phyloP scores from a whole-genome alignment of 148 eudicot genomes.

The Camellia granthamiana region DNA sequence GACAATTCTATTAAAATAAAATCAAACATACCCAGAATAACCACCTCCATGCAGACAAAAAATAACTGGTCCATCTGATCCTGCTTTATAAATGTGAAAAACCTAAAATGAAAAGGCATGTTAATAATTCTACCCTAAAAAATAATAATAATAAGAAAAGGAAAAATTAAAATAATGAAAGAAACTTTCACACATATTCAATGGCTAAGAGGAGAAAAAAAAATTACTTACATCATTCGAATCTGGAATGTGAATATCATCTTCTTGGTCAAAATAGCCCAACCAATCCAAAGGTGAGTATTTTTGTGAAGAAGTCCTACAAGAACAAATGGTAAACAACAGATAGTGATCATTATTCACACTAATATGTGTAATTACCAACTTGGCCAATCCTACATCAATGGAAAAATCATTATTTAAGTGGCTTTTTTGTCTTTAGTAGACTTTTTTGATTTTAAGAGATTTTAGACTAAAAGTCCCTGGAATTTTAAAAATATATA shows the following conservation, averaged over 20 bases:
- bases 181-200: background rate
- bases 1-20: background rate
- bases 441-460: no score
- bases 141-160: slow-evolving; percentile 1
- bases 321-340: slow-evolving; percentile 7
- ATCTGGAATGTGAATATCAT: slow-evolving; percentile 66
- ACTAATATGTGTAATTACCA: background rate
- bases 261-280: slow-evolving; percentile 79
- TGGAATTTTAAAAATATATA: no score
- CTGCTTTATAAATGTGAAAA: slow-evolving; percentile 85
- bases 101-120: slow-evolving; percentile 46
- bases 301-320: slow-evolving; percentile 58
- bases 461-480: no score
- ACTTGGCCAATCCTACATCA: background rate
- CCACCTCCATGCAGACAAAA: slow-evolving; percentile 99
- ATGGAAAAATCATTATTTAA: background rate
- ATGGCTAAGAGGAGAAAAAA: slow-evolving; percentile 1
- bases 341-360: background rate
- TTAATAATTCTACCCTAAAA: background rate
- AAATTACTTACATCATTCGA: slow-evolving; percentile 57
- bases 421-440: no score
- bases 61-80: slow-evolving; percentile 79
- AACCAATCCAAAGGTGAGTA: slow-evolving; percentile 74
- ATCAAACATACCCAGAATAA: slow-evolving; percentile 66
- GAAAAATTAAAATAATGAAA: background rate